Evolutionary conservation across 768 basidiomycete species (phyloP), one percentile per base, ranked within the genome.

Genomic region (Suillus tomentosus): DNA sequence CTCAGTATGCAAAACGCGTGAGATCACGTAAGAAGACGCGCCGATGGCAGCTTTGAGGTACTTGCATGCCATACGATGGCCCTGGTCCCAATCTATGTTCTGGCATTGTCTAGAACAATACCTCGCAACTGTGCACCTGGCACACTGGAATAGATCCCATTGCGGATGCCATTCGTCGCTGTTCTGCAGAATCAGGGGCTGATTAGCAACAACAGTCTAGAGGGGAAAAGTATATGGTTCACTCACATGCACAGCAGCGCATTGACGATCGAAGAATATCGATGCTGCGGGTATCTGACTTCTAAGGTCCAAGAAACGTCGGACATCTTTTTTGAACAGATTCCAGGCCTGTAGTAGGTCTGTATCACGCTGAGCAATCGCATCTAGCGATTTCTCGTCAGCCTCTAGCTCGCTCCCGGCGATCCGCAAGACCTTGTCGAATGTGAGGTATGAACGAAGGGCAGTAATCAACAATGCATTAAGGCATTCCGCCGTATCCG

Each of bases 151-250:
- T 19, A 58, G 40, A 31, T 58, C 57, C 57, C 57, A 58, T 24
- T 58, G 57, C 10, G 57, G 57, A 58, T 58, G 57, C 57, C 57
- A 58, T 58, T 58, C 57, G 27, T 58, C 57, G 14, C 24, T 58
- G 27, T 58, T 58, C 57, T 58, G 39, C 56, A 42, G 17, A 42
- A 40, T 27, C 9, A 39, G 24, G 9, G 56, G 24, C 17, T 19
- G 24, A 58, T 58, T 19, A 42, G 17, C 14, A 17, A 58, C 24
- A 19, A 2, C 15, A 6, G 15, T 40, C n/a, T n/a, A n/a, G 39
- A 58, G 3, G 22, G 10, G 3, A 7, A 0, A 27, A 11, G 22
- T 24, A 40, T 22, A 24, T 5, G 22, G 9, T 17, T 40, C 24
- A 27, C 39, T 58, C 24, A 58, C 57, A 58, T 58, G 57, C 22